phyloP scores from a whole-genome alignment of 306 rosid species.

The Echinosophora koreensis region DNA sequence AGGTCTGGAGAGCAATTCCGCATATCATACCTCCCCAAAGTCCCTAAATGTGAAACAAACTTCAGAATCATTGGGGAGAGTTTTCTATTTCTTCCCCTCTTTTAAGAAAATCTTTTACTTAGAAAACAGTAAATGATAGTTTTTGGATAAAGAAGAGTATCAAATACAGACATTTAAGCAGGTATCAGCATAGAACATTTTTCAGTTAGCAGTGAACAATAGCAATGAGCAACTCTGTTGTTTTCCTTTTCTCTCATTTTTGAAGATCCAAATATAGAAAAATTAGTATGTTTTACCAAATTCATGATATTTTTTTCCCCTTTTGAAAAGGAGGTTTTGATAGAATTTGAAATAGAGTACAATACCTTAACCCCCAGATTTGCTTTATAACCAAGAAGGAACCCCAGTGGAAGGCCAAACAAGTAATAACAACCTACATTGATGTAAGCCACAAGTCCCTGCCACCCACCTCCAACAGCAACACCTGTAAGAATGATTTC shows the following conservation, averaged over 20 bases:
- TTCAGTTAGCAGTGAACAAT: conserved; percentile 26
- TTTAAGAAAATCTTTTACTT: background rate
- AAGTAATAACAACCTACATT: conserved; percentile 81
- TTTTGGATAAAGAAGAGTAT: background rate
- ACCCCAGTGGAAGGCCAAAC: conserved; percentile 84
- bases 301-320: background rate
- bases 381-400: conserved; percentile 68
- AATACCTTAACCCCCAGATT: conserved; percentile 75
- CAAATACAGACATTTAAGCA: background rate
- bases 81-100: background rate
- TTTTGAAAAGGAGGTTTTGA: background rate
- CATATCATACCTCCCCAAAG: conserved; percentile 66
- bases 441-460: conserved; percentile 81
- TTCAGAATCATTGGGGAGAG: conserved; percentile 37
- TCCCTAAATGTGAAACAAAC: conserved; percentile 42
- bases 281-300: background rate
- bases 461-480: conserved; percentile 98
- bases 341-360: background rate
- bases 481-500: conserved; percentile 65
- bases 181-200: background rate
- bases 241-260: conserved; percentile 12
- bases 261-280: conserved; percentile 4
- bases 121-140: background rate
- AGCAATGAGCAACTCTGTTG: background rate
- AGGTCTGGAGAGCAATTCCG: conserved; percentile 55